Evolutionary conservation across 2,329 filamentous ascomycete genomes (phyloP), one percentile per base, ranked within the genome.

Genomic region (Fusarium keratoplasticum): DNA sequence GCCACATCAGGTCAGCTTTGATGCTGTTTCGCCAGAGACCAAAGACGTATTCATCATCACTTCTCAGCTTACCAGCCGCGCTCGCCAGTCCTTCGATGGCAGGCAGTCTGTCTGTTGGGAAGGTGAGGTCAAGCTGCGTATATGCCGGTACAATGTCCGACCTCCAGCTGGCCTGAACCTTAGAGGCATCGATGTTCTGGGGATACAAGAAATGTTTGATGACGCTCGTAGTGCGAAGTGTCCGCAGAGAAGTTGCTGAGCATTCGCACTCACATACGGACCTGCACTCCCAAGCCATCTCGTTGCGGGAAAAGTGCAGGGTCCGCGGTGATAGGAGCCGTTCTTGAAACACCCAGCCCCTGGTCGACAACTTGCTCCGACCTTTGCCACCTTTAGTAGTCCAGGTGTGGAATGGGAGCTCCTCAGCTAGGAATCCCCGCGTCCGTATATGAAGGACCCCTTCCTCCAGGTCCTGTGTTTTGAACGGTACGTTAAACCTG

Each of bases 321-420:
- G 52, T 57, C 1, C 52, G 52, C 1, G 52, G 52, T 57, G 52
- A 57, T 4, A 57, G 31, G 10, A 57, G 31, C 13, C 52, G 52
- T 57, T 57, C 52, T 57, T 57, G 52, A 22, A 57, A 57, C 14
- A 57, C 52, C 52, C 52, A 57, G 31, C 52, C 52, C 25, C 52
- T 33, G 1, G 29, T 57, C 5, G 52, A 57, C 31, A 57, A 10
- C 13, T 57, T 25, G 13, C 52, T 57, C n/a, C 52, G 52, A 6
- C 52, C 52, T 7, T 29, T 33, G 18, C n/a, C 52, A 25, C 31
- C 13, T 22, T 57, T 5, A 4, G 29, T 22, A 35, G 52, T 57
- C 52, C 52, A 57, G 13, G n/a, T 14, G 8, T 57, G 52, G 52
- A 36, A 57, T 33, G 52, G 52, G 13, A 57, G 52, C 52, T 57